phyloP scores from a whole-genome alignment of 75 land plant species.

The Cupressus sempervirens region DNA sequence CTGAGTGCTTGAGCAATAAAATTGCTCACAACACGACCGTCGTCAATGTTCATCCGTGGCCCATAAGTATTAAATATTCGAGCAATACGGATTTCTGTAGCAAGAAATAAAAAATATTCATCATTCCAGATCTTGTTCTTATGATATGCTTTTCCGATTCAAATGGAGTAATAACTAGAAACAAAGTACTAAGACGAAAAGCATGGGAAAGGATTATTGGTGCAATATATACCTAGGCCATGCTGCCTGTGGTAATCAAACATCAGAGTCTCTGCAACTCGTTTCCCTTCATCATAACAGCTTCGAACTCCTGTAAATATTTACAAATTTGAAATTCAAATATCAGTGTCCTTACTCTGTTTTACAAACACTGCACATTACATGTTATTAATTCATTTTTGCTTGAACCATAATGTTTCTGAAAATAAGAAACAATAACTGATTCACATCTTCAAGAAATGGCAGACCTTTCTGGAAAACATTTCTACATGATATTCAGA shows the following conservation, averaged over 20 bases:
- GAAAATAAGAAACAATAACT: background rate
- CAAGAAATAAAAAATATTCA: conserved; percentile 5
- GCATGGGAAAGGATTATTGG: background rate
- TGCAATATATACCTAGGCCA: conserved; percentile 19
- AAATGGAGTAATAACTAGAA: background rate
- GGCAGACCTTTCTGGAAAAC: background rate
- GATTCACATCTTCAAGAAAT: background rate
- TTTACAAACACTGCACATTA: background rate
- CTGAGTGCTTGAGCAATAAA: conserved; percentile 92
- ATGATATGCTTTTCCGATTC: background rate
- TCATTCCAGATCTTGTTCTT: background rate
- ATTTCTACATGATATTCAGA: background rate
- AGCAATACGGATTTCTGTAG: conserved; percentile 83
- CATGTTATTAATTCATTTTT: background rate
- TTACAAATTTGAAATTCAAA: background rate
- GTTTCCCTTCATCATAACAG: conserved; percentile 55
- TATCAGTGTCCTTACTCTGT: background rate
- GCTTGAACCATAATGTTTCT: background rate
- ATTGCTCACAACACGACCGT: conserved; percentile 98
- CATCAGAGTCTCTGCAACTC: conserved; percentile 43
- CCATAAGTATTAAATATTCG: conserved; percentile 98
- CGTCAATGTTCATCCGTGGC: conserved; percentile 95
- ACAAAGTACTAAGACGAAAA: background rate
- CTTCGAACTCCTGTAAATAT: conserved; percentile 37
- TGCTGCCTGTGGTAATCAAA: conserved; percentile 50